Evolutionary conservation across 2,329 filamentous ascomycete species (phyloP).

Genomic region (Alternaria triticimaculans): DNA sequence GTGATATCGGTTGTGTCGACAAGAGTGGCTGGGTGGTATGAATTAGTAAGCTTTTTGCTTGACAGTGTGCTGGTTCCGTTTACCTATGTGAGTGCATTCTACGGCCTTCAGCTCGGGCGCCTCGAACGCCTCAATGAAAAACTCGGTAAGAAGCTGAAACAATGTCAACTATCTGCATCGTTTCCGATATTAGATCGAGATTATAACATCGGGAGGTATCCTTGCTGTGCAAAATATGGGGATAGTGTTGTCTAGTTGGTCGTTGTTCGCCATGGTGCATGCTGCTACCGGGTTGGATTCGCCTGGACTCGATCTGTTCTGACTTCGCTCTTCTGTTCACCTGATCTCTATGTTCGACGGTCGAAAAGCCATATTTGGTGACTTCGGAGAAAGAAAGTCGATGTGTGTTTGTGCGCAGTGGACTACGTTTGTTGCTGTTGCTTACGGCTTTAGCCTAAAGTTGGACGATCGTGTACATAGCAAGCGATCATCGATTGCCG

Average conservation of each 20-base stretch:
- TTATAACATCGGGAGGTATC: neutral
- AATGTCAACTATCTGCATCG: neutral
- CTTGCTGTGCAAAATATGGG: neutral
- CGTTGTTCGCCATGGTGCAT: neutral
- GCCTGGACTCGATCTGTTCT: neutral
- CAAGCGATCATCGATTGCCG: too few species aligned
- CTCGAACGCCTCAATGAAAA: neutral
- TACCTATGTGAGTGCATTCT: neutral
- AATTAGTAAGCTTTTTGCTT: neutral
- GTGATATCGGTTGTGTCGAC: neutral
- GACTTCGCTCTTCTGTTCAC: neutral
- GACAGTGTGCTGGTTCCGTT: neutral
- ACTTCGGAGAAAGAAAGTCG: neutral
- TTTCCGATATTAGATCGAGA: neutral
- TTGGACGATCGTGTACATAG: neutral
- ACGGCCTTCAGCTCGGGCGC: neutral
- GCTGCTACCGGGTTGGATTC: neutral
- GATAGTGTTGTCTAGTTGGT: neutral
- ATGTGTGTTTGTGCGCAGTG: neutral
- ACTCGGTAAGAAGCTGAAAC: neutral
- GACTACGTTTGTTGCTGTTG: neutral
- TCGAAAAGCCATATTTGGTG: neutral
- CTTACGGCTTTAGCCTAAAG: neutral
- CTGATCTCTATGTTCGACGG: neutral
- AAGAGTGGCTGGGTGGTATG: neutral